Percentiles rank a stretch among this genome's conserved stretches.
Conservation (phyloP, 106 monocot genomes). For the Phalaenopsis equestris region DNA sequence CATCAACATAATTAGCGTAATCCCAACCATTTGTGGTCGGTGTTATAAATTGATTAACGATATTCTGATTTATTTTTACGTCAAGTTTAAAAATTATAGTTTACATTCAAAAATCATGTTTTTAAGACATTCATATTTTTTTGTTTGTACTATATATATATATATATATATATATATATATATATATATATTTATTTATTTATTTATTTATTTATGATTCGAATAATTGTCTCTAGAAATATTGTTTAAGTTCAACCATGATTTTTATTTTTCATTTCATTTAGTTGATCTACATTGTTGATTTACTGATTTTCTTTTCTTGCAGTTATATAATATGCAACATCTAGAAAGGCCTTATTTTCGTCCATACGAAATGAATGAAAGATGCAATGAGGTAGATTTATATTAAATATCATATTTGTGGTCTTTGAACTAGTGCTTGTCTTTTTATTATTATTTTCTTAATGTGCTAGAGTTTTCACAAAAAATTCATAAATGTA, state of each 20-base stretch:
- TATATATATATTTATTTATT: too few species aligned
- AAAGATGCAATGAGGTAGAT: constrained; percentile 20
- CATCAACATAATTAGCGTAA: neutral
- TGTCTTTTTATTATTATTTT: neutral
- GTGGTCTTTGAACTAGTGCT: neutral
- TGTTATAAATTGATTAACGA: neutral
- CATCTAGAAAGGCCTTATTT: constrained; percentile 18
- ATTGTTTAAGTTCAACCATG: neutral
- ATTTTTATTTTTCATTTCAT: neutral
- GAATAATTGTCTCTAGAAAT: neutral
- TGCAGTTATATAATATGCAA: constrained; percentile 25
- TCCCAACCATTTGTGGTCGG: neutral
- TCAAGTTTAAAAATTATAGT: neutral
- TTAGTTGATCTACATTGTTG: neutral
- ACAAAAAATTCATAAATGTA: neutral
- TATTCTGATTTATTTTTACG: neutral
- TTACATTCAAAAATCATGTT: neutral
- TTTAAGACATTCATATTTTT: neutral
- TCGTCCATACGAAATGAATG: constrained; percentile 22
- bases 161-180: too few species aligned
- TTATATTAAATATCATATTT: neutral
- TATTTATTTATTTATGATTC: neutral
- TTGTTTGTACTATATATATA: neutral
- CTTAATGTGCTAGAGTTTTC: neutral
- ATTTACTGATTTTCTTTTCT: neutral